Evolutionary conservation across 2,329 filamentous ascomycete genomes (phyloP), one percentile per base, ranked within the genome.

Genomic region (Seiridium unicorne): DNA sequence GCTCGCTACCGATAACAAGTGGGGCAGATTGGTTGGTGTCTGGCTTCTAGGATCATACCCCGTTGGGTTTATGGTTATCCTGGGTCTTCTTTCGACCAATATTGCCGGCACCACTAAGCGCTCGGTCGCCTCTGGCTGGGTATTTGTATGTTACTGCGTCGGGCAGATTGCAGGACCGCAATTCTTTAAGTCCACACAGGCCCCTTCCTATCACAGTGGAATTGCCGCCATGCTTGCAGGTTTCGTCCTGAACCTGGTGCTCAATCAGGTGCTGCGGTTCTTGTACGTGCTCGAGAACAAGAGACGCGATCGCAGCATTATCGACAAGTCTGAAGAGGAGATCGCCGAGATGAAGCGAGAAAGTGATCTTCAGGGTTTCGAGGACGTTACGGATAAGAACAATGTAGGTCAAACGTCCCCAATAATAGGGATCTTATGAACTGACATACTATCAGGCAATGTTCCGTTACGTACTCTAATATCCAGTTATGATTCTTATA

Each of bases 381-480:
- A 77, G 51, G 74, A 78, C 54, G 67, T 76, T 51, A 77, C 75
- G 7, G 76, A 79, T 55, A 70, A 65, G 57, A 46, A 71, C 13
- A 76, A 76, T 62, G 69, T 71, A 51, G 69, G 69, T 67, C 11
- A 13, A 11, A 13, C n/a, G 44, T 26, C 18, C 18, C 18, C 32
- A 38, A 5, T 40, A 2, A 26, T 18, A 11, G 7, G 9, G 5
- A 18, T 44, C 40, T 9, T 26, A 7, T 18, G 44, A 6, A 56
- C 58, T 64, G 58, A 65, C 58, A 44, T 34, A 44, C 49, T 8
- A 10, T 7, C 42, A 65, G 65, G 61, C 44, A 48, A 67, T 68
- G 64, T 69, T 70, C 49, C 62, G 63, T 46, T 68, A 68, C 58
- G 62, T 63, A 34, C 60, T 64, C 42, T 65, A 53, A 18, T 5